phyloP scores from a whole-genome alignment of 2,329 filamentous ascomycete genomes.

The Alternaria sp. region DNA sequence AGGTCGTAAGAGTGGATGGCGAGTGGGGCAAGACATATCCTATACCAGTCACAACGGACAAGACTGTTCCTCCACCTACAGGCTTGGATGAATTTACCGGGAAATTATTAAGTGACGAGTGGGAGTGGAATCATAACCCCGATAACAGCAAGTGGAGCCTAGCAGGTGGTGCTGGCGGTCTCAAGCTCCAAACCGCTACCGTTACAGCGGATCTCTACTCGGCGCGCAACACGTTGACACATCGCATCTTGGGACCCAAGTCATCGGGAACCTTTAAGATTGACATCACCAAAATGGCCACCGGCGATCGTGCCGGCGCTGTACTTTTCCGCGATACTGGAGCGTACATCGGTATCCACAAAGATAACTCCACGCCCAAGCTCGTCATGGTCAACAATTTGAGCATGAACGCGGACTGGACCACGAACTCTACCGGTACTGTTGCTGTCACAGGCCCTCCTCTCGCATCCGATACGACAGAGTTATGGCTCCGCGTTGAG shows the following conservation, averaged over 20 bases:
- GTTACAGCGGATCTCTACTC: conserved; percentile 61
- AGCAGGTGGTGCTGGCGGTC: conserved; percentile 49
- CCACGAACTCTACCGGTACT: conserved; percentile 43
- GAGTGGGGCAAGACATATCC: conserved; percentile 60
- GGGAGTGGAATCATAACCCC: conserved; percentile 72
- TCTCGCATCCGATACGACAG: conserved; percentile 25
- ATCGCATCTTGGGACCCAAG: conserved; percentile 53
- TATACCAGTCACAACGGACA: conserved; percentile 42
- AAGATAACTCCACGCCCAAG: conserved; percentile 50
- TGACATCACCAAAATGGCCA: conserved; percentile 59
- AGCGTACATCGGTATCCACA: conserved; percentile 63
- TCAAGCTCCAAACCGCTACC: conserved; percentile 60
- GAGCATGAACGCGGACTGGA: conserved; percentile 49
- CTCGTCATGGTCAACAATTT: conserved; percentile 52
- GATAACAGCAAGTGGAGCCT: conserved; percentile 59
- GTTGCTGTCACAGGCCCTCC: conserved; percentile 38
- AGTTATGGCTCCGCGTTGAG: conserved; percentile 46
- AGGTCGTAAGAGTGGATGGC: conserved; percentile 54
- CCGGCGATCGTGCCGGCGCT: conserved; percentile 63
- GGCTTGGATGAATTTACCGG: conserved; percentile 60
- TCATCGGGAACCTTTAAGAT: conserved; percentile 61
- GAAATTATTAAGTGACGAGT: conserved; percentile 55
- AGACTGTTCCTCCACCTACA: conserved; percentile 43
- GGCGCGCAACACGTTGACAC: conserved; percentile 55
- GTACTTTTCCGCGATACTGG: conserved; percentile 63